A percentile compares a stretch with the other conserved stretches of the same genome.
phyloP scores from a whole-genome alignment of 2,329 filamentous ascomycete species.

The Tolypocladium pustulatum region DNA sequence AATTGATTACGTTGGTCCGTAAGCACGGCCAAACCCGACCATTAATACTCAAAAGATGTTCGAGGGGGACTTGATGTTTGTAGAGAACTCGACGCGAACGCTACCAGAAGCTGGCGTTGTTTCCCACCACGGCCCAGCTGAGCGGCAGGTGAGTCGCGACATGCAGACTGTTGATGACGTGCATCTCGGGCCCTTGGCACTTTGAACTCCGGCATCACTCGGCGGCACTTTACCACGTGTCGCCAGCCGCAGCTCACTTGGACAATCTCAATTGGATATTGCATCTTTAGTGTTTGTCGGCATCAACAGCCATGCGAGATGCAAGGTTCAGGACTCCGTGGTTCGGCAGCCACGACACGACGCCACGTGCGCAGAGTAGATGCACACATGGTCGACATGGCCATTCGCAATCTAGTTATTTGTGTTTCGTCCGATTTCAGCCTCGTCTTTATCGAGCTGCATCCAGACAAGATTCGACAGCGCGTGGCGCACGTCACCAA shows the following conservation, averaged over 20 bases:
- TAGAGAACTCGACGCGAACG: background rate
- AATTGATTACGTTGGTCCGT: no score
- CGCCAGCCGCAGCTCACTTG: background rate
- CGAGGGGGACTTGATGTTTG: background rate
- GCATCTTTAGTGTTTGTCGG: no score
- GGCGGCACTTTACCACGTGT: background rate
- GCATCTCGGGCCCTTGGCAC: background rate
- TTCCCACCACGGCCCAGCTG: background rate
- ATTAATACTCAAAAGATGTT: no score
- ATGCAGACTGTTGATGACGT: background rate
- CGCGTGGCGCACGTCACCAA: background rate
- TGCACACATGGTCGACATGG: no score
- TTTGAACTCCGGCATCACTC: background rate
- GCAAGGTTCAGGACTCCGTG: background rate
- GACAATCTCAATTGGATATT: background rate
- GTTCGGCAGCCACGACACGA: no score
- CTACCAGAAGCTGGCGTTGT: background rate
- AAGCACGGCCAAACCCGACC: no score
- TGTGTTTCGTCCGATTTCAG: no score
- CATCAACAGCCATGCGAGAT: background rate
- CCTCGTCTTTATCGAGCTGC: no score
- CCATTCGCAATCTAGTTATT: no score
- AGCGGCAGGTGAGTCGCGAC: background rate
- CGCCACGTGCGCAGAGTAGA: no score
- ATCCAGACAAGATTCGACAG: background rate